Evolutionary conservation across 2,329 filamentous ascomycete genomes (phyloP).

Genomic region (Camillea tinctor): DNA sequence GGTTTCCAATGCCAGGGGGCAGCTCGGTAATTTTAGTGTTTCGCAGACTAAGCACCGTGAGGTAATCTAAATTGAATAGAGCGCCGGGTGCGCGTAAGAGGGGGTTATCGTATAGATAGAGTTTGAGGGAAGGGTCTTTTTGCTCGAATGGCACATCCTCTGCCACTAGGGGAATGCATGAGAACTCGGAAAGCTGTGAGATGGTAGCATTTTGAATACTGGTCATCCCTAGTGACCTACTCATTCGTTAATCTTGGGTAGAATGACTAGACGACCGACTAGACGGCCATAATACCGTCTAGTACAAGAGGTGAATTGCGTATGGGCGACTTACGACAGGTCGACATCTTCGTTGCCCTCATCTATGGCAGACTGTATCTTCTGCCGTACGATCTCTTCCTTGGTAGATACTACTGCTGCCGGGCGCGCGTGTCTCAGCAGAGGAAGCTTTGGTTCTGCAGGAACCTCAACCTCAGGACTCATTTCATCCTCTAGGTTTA

Average conservation of each 20-base stretch:
- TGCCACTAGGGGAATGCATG: constrained; percentile 52
- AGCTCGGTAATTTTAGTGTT: constrained; percentile 62
- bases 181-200: constrained; percentile 53
- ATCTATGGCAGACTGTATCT: constrained; percentile 56
- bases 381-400: constrained; percentile 45
- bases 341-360: constrained; percentile 59
- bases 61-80: constrained; percentile 59
- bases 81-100: constrained; percentile 56
- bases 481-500: constrained; percentile 46
- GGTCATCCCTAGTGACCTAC: constrained; percentile 46
- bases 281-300: not conserved
- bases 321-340: constrained; percentile 52
- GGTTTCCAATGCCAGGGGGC: constrained; percentile 56
- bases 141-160: constrained; percentile 59
- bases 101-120: constrained; percentile 61
- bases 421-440: constrained; percentile 32
- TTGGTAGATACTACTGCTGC: constrained; percentile 34
- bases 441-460: constrained; percentile 37
- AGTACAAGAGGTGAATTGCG: not conserved
- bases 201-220: constrained; percentile 57
- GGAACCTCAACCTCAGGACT: constrained; percentile 34
- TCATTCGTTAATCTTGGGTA: not conserved
- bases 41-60: constrained; percentile 66
- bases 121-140: constrained; percentile 56
- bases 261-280: not conserved